Evolutionary conservation across 768 basidiomycete genomes (phyloP).

Genomic region (Boletus coccyginus): DNA sequence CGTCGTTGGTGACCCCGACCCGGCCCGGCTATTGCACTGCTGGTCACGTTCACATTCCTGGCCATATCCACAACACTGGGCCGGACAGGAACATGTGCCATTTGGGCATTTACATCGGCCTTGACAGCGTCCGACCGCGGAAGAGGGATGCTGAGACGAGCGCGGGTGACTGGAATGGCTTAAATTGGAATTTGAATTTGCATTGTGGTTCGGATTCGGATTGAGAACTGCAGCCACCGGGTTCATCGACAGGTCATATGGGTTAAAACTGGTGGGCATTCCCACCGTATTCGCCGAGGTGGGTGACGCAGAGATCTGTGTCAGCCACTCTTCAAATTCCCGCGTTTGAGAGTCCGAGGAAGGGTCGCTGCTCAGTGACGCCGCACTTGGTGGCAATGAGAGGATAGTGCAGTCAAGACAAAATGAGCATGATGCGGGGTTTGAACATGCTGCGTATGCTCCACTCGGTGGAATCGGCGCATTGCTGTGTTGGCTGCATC

Average conservation of each 20-base stretch:
- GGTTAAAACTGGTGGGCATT: conserved; percentile 25
- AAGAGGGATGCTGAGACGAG: conserved; percentile 16
- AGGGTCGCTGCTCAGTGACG: conserved; percentile 41
- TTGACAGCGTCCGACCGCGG: conserved; percentile 28
- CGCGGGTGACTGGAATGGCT: conserved; percentile 4
- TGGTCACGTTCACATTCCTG: conserved; percentile 31
- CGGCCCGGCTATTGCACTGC: conserved; percentile 17
- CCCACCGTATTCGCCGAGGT: conserved; percentile 16
- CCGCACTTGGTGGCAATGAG: conserved; percentile 42
- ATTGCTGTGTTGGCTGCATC: conserved; percentile 55
- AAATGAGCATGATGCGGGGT: conserved; percentile 39
- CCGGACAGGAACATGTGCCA: conserved; percentile 33
- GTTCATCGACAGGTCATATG: conserved; percentile 28
- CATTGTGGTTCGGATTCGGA: conserved; percentile 9
- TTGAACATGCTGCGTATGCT: conserved; percentile 36
- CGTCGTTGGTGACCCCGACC: conserved; percentile 17
- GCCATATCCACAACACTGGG: conserved; percentile 31
- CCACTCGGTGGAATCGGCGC: conserved; percentile 37
- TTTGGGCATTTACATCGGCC: conserved; percentile 34
- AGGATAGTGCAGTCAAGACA: conserved; percentile 67
- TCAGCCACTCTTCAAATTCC: conserved; percentile 64
- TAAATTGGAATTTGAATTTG: conserved; percentile 7
- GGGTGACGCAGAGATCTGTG: conserved; percentile 39
- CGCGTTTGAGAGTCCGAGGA: conserved; percentile 42
- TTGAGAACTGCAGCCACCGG: conserved; percentile 11